Evolutionary conservation across 805 yeast species (phyloP).

Genomic region (Cyberlindnera petersonii): DNA sequence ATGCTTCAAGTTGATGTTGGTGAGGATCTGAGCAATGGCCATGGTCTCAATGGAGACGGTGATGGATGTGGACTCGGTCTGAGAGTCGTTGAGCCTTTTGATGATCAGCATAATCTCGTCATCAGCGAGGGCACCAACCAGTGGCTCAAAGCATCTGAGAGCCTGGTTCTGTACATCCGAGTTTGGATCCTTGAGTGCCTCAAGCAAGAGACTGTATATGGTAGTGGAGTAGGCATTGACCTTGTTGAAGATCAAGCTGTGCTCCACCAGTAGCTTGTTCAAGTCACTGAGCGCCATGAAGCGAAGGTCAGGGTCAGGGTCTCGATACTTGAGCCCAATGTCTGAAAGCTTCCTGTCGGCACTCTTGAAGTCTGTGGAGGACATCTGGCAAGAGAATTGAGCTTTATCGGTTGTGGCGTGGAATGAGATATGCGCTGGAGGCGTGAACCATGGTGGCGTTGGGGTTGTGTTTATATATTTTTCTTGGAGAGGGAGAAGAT

Average conservation of each 20-base stretch:
- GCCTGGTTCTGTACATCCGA: constrained; percentile 76
- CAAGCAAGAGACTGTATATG: constrained; percentile 39
- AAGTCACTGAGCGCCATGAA: constrained; percentile 83
- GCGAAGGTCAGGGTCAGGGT: constrained; percentile 76
- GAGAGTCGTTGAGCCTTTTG: constrained; percentile 18
- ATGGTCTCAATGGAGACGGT: constrained; percentile 29
- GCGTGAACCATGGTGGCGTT: too few species aligned
- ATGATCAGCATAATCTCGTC: constrained; percentile 23
- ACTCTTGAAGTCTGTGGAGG: constrained; percentile 27
- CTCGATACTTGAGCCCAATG: constrained; percentile 44
- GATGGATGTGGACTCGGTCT: constrained; percentile 24
- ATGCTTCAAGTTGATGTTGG: constrained; percentile 23
- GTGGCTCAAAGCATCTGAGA: constrained; percentile 50
- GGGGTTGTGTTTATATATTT: background rate
- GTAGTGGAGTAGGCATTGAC: constrained; percentile 30
- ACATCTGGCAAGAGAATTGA: background rate
- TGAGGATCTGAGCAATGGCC: constrained; percentile 26
- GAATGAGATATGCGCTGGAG: too few species aligned
- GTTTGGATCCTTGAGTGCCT: constrained; percentile 53
- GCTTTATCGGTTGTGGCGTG: too few species aligned
- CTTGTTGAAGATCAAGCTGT: constrained; percentile 26
- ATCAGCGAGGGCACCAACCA: constrained; percentile 26
- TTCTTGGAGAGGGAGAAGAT: background rate
- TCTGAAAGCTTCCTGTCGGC: constrained; percentile 27
- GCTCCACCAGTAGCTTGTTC: constrained; percentile 39